Base-by-base conservation (phyloP, 768 basidiomycete genomes). In the Tulasnella sp. region DNA sequence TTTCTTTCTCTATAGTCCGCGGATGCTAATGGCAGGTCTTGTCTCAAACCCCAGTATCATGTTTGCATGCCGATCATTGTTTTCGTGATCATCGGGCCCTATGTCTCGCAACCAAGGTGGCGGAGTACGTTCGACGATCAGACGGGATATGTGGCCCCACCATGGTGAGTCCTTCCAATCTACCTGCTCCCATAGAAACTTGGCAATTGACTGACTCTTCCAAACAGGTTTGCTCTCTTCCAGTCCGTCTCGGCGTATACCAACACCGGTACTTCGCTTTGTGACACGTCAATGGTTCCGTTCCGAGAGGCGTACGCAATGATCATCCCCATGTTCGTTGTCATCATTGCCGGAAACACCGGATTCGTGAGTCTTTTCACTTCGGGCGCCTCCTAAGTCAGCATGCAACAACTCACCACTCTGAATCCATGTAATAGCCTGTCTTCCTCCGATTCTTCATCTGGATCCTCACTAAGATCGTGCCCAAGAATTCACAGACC, bases 301-400 rank as follows among this genome's bases (percentile, higher is more conserved):
- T 98, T 98, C 85, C 94, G 96, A 83, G 87, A 83, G 31, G 96
- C 95, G 24, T 96, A 95, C 83, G 89, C 91, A 2, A 92, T 95
- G 92, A 90, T 95, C 78, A 79, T 94, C 39, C 84, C 91, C 76
- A 86, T 96, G 88, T 87, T 91, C 0, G 85, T 96, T 71, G 86
- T 94, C 36, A 93, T 98, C 81, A 85, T 98, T 72, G 96, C 95
- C 74, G 97, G 97, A 14, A 98, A 99, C 84, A 98, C 96, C 68
- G 92, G 90, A 34, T 97, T 95, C 83, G 96, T 97, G 83, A 88
- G 95, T 92, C 24, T 34, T 68, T 1, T 34, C 18, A n/a, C 14
- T 34, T 52, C 24, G 24, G 21, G 16, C 6, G 5, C 19, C n/a
- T 24, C n/a, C 9, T 52, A 1, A n/a, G 8, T 10, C 40, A 40